Percentiles rank a stretch among this genome's conserved stretches.
Conservation (phyloP, 129 eudicot species). For the Flaveria sonorensis region DNA sequence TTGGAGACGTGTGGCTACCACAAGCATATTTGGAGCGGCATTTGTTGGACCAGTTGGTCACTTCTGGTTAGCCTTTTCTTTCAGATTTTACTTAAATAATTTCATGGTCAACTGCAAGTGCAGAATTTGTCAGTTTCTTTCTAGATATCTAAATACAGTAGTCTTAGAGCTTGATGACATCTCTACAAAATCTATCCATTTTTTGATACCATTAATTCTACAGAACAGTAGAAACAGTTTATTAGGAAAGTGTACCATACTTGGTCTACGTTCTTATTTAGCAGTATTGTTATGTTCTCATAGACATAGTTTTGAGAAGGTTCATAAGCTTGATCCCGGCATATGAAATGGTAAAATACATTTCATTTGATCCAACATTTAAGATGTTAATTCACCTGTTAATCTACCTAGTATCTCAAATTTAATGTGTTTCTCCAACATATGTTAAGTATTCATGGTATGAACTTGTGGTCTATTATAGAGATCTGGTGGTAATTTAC, state of each 20-base stretch:
- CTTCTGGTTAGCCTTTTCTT: conserved; percentile 66
- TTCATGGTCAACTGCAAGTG: conserved; percentile 3
- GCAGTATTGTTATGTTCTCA: background rate
- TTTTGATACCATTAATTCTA: background rate
- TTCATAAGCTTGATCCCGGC: background rate
- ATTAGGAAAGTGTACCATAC: background rate
- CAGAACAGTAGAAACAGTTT: background rate
- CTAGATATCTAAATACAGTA: background rate
- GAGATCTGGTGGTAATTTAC: background rate
- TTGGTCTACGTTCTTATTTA: background rate
- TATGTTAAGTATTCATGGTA: background rate
- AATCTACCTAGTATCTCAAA: too few relatives aligned
- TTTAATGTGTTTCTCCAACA: too few relatives aligned
- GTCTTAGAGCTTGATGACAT: background rate
- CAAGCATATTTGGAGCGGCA: conserved; percentile 85
- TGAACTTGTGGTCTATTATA: background rate
- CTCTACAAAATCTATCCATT: background rate
- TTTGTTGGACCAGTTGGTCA: conserved; percentile 99
- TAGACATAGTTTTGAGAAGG: background rate
- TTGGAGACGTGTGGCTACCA: conserved; percentile 93
- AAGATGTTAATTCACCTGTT: background rate
- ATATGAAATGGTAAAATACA: background rate
- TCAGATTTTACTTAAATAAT: background rate
- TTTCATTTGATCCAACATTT: background rate
- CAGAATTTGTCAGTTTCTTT: background rate